Evolutionary conservation across 1,284 basidiomycete species (phyloP).

Genomic region (Cutaneotrichosporon sp.): DNA sequence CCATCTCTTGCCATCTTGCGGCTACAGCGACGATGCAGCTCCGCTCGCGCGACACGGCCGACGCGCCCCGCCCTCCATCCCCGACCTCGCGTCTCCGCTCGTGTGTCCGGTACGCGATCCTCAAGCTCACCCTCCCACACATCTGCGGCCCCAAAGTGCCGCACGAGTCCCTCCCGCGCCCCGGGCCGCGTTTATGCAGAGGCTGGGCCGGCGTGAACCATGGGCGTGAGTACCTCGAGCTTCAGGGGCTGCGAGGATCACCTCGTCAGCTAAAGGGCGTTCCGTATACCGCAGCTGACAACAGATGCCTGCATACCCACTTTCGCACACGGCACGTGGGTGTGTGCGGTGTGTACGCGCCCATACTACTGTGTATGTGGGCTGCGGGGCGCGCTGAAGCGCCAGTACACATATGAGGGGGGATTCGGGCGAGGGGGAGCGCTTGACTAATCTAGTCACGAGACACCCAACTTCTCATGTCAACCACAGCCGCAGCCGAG

Average conservation of each 20-base stretch:
- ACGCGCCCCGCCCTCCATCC: no score
- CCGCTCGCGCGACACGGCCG: no score
- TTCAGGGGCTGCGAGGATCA: no score
- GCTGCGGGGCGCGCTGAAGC: neutral
- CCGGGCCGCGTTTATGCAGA: neutral
- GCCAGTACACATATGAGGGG: neutral
- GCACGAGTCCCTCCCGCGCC: neutral
- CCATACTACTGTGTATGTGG: slow-evolving; percentile 2
- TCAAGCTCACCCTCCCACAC: neutral
- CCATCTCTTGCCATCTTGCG: neutral
- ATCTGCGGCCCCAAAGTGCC: no score
- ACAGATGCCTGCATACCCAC: neutral
- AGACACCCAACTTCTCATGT: no score
- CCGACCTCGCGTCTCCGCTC: neutral
- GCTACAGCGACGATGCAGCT: no score
- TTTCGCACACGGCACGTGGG: neutral
- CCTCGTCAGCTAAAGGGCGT: no score
- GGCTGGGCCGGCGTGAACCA: no score
- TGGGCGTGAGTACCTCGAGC: no score
- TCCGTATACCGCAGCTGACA: no score
- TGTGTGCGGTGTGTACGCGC: neutral
- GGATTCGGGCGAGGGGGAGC: neutral
- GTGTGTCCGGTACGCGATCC: neutral
- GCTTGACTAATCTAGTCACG: no score
- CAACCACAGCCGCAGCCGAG: no score